Percentiles rank a stretch among this genome's conserved stretches.
phyloP scores from a whole-genome alignment of 1,284 basidiomycete genomes.

The Moesziomyces aphidis region DNA sequence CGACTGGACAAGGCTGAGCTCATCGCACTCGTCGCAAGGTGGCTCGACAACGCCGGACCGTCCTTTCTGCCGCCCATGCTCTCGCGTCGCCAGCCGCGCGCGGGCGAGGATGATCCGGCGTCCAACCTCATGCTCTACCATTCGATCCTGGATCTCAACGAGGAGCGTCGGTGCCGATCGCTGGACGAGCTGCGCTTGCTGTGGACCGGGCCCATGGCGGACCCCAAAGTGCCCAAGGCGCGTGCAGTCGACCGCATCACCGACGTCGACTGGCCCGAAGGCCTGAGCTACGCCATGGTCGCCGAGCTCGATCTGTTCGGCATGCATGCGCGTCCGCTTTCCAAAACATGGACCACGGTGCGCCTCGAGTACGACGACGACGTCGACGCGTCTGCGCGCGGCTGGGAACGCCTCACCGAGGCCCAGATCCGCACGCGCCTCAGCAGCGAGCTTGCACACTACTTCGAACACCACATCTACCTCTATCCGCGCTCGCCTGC shows the following conservation, averaged over 20 bases:
- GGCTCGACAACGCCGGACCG: slow-evolving; percentile 34
- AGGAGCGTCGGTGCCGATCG: slow-evolving; percentile 43
- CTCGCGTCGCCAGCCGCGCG: slow-evolving; percentile 33
- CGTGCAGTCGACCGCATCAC: slow-evolving; percentile 51
- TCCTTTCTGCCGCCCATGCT: slow-evolving; percentile 44
- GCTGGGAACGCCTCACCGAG: slow-evolving; percentile 33
- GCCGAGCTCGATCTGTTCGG: slow-evolving; percentile 45
- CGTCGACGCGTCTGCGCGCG: slow-evolving; percentile 13
- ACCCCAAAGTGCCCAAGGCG: slow-evolving; percentile 48
- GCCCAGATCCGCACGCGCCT: slow-evolving; percentile 30
- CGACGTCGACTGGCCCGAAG: slow-evolving; percentile 56
- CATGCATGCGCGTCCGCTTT: slow-evolving; percentile 13
- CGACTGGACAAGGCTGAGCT: slow-evolving; percentile 46
- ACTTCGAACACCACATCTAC: slow-evolving; percentile 55
- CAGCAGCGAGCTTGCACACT: slow-evolving; percentile 46
- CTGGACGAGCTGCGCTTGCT: slow-evolving; percentile 43
- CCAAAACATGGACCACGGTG: slow-evolving; percentile 42
- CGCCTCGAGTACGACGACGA: slow-evolving; percentile 51
- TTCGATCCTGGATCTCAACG: slow-evolving; percentile 45
- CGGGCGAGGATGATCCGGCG: slow-evolving; percentile 24
- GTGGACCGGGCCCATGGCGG: slow-evolving; percentile 51
- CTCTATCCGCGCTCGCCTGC: slow-evolving; percentile 19
- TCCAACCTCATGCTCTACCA: slow-evolving; percentile 43
- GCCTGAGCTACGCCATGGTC: slow-evolving; percentile 52
- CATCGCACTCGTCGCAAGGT: slow-evolving; percentile 28